Conservation (phyloP, 768 basidiomycete genomes). For the Trametes villosa region DNA sequence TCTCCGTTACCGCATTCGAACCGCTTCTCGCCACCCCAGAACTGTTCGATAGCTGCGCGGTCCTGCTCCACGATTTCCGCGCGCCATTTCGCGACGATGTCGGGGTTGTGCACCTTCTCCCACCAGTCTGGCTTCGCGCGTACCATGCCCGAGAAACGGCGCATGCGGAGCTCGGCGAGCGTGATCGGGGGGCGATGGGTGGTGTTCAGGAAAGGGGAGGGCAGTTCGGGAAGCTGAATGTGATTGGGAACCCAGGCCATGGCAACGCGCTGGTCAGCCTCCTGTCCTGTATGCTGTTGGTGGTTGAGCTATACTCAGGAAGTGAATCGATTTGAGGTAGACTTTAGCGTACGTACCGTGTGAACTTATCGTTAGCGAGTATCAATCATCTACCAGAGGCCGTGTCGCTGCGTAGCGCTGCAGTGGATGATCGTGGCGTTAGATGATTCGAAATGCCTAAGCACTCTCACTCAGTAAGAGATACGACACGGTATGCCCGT, state of each 20-base stretch:
- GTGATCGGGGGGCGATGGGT: constrained; percentile 3
- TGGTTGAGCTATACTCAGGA: background rate
- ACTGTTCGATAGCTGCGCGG: background rate
- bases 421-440: too few relatives aligned
- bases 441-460: too few relatives aligned
- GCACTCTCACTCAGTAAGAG: too few relatives aligned
- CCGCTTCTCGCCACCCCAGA: constrained; percentile 2
- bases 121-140: constrained; percentile 14
- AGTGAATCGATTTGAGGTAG: too few relatives aligned
- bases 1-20: background rate
- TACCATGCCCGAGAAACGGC: constrained; percentile 2
- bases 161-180: constrained; percentile 21
- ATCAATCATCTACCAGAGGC: too few relatives aligned
- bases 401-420: too few relatives aligned
- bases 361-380: too few relatives aligned
- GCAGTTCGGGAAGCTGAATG: background rate
- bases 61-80: constrained; percentile 16
- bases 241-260: background rate
- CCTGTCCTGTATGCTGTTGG: too few relatives aligned
- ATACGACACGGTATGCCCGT: too few relatives aligned
- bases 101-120: constrained; percentile 14
- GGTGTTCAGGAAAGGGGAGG: too few relatives aligned
- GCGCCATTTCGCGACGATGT: constrained; percentile 9
- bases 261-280: background rate
- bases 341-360: too few relatives aligned